Conservation (phyloP, 805 yeast genomes). For the Alloascoidea africana region DNA sequence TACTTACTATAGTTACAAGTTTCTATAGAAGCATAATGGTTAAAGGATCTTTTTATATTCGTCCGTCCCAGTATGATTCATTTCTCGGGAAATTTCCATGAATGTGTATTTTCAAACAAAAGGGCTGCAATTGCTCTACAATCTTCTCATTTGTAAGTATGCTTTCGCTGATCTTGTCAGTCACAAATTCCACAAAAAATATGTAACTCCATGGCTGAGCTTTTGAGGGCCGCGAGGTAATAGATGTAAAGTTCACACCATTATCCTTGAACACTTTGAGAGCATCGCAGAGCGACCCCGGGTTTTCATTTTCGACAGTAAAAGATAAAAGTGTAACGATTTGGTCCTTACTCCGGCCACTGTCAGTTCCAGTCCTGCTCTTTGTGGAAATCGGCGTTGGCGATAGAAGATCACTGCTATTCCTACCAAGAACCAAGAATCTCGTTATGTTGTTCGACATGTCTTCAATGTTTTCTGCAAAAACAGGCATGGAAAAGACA, state of each 20-base stretch:
- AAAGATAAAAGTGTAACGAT: conserved; percentile 44
- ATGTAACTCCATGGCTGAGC: conserved; percentile 64
- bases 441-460: conserved; percentile 67
- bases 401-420: no score
- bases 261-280: conserved; percentile 39
- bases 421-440: conserved; percentile 47
- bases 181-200: conserved; percentile 62
- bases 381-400: no score
- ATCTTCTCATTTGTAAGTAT: conserved; percentile 19
- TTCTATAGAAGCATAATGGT: no score
- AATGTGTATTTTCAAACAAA: conserved; percentile 34
- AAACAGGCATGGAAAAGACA: conserved; percentile 40
- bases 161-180: conserved; percentile 18
- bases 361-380: background rate
- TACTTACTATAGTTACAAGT: no score
- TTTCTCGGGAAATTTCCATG: conserved; percentile 45
- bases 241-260: conserved; percentile 50
- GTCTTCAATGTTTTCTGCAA: conserved; percentile 52
- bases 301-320: conserved; percentile 44
- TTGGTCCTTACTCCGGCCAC: background rate
- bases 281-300: conserved; percentile 63
- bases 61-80: conserved; percentile 18
- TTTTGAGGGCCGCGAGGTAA: conserved; percentile 65
- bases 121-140: conserved; percentile 23
- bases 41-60: background rate